Evolutionary conservation across 2,329 filamentous ascomycete species (phyloP), one percentile per base, ranked within the genome.

Genomic region (Talaromyces sp.): DNA sequence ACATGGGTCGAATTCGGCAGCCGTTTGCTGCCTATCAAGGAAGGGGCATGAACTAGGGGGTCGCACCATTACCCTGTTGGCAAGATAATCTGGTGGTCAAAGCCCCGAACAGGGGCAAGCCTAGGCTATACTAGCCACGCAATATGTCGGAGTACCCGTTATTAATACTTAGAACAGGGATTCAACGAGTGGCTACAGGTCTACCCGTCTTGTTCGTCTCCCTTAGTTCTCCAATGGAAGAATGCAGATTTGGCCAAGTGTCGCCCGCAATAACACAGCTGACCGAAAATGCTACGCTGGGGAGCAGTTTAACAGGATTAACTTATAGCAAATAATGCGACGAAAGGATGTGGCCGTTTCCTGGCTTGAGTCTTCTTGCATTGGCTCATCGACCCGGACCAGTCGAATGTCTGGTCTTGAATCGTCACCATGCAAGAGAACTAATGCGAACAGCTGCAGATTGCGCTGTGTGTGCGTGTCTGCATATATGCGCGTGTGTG

Each of bases 371-470:
- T 53, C 23, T 53, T 53, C 50, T 23, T 53, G 50, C 50, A 53
- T 53, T 31, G 50, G 16, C n/a, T 31, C 18, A 51, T 23, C 2
- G 10, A 51, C 27, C 18, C 47, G 47, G 27, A 7, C 50, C 27
- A 53, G 18, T 47, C 16, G 30, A 53, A 23, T 23, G 23, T 2
- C 23, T 23, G 23, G 23, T 47, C 44, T 23, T 53, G 30, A 53
- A 31, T 31, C 28, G 27, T 31, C 27, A 23, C 23, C 28, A 53
- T 53, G 50, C 50, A 53, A 53, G 30, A 28, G 6, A 53, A 53
- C 50, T 53, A 53, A 53, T 53, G 50, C 50, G 50, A 53, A 53
- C 50, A 31, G 50, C 5, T 53, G 50, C 50, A 53, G 50, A 30
- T 53, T 53, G 42, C 28, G 14, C 31, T 40, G 36, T 40, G 16